Conservation (phyloP, 2,329 filamentous ascomycete species). For the Nigrospora osmanthi region DNA sequence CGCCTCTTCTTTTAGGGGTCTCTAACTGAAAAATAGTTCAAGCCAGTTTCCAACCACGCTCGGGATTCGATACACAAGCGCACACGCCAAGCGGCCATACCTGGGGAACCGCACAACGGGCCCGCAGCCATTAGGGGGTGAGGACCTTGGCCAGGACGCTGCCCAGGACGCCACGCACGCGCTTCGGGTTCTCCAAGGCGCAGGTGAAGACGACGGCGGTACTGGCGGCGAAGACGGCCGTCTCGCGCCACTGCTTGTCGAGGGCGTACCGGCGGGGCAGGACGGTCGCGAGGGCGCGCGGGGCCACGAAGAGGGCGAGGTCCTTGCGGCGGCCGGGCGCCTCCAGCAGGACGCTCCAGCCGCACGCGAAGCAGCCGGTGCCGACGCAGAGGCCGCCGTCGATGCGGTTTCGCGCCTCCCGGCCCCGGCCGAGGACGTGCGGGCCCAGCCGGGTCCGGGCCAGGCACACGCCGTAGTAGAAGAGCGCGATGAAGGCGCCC, state of each 20-base stretch:
- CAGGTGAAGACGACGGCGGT: constrained; percentile 64
- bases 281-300: constrained; percentile 66
- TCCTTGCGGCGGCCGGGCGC: constrained; percentile 59
- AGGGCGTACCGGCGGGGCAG: constrained; percentile 60
- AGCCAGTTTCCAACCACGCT: no score
- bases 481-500: constrained; percentile 67
- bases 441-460: constrained; percentile 68
- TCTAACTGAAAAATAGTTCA: no score
- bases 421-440: constrained; percentile 49
- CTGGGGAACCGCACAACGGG: no score
- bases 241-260: constrained; percentile 61
- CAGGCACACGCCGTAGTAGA: constrained; percentile 82
- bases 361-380: constrained; percentile 66
- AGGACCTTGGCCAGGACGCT: constrained; percentile 46
- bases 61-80: no score
- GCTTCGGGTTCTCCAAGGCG: constrained; percentile 50
- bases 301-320: constrained; percentile 73
- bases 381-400: constrained; percentile 62
- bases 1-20: no score
- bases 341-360: constrained; percentile 76
- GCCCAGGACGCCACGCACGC: constrained; percentile 64
- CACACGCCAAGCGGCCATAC: no score
- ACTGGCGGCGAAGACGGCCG: constrained; percentile 56
- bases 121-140: constrained; percentile 7
- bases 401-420: constrained; percentile 38